Evolutionary conservation across 495 filamentous ascomycete species (phyloP), one percentile per base, ranked within the genome.

Genomic region (Lichenothelia convexa): DNA sequence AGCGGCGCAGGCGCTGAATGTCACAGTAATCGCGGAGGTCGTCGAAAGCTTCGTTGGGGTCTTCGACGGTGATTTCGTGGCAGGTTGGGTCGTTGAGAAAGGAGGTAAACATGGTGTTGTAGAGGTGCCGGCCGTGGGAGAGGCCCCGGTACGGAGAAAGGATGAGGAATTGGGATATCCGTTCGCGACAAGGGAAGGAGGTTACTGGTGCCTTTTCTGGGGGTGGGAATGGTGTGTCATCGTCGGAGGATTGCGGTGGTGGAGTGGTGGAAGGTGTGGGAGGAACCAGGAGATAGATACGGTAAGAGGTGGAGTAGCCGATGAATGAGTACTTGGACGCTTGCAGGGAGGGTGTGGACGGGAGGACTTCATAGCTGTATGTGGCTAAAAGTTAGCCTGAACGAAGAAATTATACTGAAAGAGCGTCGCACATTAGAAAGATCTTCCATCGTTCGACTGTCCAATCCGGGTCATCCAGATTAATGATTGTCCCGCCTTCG

Each of bases 41-140:
- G 53, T 93, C 84, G 45, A 99, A 99, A 11, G 75, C 73, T 51
- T 95, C 86, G 48, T 85, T 94, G 0, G 89, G 89, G 46, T 95
- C 86, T 57, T 99, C 89, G 15, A 99, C 80, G 0, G 87, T 89
- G 45, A 99, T 65, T 53, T 99, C 89, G 32, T 68, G 59, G 19
- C 80, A 73, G 16, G 70, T 67, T 0, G 68, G 45, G 32, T 76
- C 65, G 18, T 63, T 53, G 39, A 73, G 61, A 49, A 78, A 80
- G 41, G 68, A 56, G 0, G 62, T 51, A 43, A 79, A 78, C 46
- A 95, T 79, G 23, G 72, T 63, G 36, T 70, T 71, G 63, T 94
- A 97, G 36, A 97, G 71, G 29, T 72, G 63, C 12, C 72, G 68
- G 32, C 91, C 89, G 43, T 89, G 72, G 15, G 80, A 80, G 33